These are phyloP conservation scores for Coemansia sp. DNA, from an alignment of 192 early-diverging fungal species.

Conservation along the genomic window DNA sequence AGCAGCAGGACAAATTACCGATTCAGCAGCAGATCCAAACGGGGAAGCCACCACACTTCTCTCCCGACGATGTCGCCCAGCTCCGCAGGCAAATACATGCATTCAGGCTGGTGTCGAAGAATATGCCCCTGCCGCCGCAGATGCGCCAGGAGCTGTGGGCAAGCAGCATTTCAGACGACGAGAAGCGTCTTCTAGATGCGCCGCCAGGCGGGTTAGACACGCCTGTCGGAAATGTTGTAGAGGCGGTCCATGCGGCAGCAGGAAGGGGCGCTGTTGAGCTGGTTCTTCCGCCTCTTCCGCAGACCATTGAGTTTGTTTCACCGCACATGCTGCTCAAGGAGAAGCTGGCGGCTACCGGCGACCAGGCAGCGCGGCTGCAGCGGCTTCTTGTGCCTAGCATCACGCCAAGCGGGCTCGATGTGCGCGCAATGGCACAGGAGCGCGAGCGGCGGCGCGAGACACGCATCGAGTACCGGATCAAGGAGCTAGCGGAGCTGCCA, in stretches of 20 bases:
- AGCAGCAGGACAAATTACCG: too few species aligned
- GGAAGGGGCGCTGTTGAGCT: slow-evolving; percentile 24
- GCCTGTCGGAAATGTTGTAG: slow-evolving; percentile 58
- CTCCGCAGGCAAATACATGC: slow-evolving; percentile 85
- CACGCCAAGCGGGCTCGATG: slow-evolving; percentile 79
- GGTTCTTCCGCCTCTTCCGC: slow-evolving; percentile 42
- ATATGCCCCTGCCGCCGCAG: slow-evolving; percentile 74
- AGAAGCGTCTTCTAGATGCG: slow-evolving; percentile 51
- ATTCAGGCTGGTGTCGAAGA: slow-evolving; percentile 79
- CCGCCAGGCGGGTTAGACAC: slow-evolving; percentile 37
- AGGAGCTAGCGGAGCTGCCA: slow-evolving; percentile 73
- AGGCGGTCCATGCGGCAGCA: slow-evolving; percentile 52
- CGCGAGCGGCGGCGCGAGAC: slow-evolving; percentile 73
- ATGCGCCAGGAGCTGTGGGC: slow-evolving; percentile 74
- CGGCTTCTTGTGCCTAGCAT: slow-evolving; percentile 74
- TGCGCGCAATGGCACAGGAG: slow-evolving; percentile 73
- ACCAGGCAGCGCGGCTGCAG: slow-evolving; percentile 60
- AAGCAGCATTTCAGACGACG: slow-evolving; percentile 28
- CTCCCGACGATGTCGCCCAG: slow-evolving; percentile 64
- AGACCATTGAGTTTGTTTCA: slow-evolving; percentile 43
- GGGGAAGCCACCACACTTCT: slow-evolving; percentile 34
- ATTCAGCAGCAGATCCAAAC: too few species aligned
- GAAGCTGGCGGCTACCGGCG: slow-evolving; percentile 52
- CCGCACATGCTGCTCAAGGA: slow-evolving; percentile 65
- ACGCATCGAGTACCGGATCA: slow-evolving; percentile 76